A percentile compares a stretch with the other conserved stretches of the same genome.
Conservation (phyloP, 2,329 filamentous ascomycete species). For the Trichoderma hamatum region DNA sequence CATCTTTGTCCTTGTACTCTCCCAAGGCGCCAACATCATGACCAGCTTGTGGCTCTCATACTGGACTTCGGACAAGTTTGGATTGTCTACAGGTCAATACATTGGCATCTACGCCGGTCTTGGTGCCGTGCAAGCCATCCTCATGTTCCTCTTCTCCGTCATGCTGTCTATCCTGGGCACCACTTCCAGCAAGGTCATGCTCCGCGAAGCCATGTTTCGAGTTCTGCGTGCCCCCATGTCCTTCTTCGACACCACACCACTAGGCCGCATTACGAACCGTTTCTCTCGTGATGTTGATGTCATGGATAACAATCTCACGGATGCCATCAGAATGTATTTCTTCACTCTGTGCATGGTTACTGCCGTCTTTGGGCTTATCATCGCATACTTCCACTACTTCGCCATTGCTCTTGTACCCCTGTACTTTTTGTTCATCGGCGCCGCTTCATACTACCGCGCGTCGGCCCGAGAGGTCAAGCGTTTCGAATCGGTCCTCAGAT, state of each 20-base stretch:
- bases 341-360: slow-evolving; percentile 81
- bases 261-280: slow-evolving; percentile 93
- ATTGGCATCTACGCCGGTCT: slow-evolving; percentile 73
- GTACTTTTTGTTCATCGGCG: slow-evolving; percentile 76
- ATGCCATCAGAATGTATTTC: slow-evolving; percentile 91
- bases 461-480: slow-evolving; percentile 95
- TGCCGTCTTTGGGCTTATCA: slow-evolving; percentile 85
- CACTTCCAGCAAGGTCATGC: slow-evolving; percentile 77
- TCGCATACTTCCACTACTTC: slow-evolving; percentile 94
- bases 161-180: slow-evolving; percentile 79
- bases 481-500: slow-evolving; percentile 86
- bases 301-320: slow-evolving; percentile 90
- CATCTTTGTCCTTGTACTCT: slow-evolving; percentile 64
- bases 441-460: slow-evolving; percentile 83
- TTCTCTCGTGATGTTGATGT: slow-evolving; percentile 95
- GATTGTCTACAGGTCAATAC: slow-evolving; percentile 68
- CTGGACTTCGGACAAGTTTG: slow-evolving; percentile 83
- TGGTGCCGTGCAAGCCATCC: slow-evolving; percentile 68
- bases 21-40: slow-evolving; percentile 82
- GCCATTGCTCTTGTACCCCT: slow-evolving; percentile 64
- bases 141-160: slow-evolving; percentile 82
- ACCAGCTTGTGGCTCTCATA: slow-evolving; percentile 92
- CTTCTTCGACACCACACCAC: slow-evolving; percentile 95
- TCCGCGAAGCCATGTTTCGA: slow-evolving; percentile 76
- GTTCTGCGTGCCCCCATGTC: slow-evolving; percentile 78